Percentiles rank a stretch among this genome's conserved stretches.
These are phyloP conservation scores for Prunus mongolica DNA, from an alignment of 306 rosid species.

Conservation along the genomic window DNA sequence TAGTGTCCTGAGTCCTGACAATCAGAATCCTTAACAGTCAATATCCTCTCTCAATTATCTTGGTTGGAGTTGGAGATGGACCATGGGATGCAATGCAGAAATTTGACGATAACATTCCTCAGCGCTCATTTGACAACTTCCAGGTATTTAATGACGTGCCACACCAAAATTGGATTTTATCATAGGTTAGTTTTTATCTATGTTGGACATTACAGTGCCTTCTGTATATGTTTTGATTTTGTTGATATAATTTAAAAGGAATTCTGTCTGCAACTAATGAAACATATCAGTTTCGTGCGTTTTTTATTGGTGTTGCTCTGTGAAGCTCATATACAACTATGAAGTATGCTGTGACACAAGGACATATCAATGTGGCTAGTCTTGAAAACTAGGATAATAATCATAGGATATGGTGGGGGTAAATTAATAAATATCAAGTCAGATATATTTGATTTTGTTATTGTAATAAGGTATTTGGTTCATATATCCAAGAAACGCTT, in stretches of 20 bases:
- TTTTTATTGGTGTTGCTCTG: not conserved
- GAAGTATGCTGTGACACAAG: not conserved
- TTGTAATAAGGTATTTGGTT: not conserved
- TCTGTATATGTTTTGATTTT: not conserved
- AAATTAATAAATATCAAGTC: not conserved
- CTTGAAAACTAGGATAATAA: not conserved
- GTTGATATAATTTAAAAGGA: not conserved
- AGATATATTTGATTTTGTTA: not conserved
- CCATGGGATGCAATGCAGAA: conserved; percentile 92
- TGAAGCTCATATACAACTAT: not conserved
- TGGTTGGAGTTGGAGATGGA: conserved; percentile 98
- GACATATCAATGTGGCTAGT: not conserved
- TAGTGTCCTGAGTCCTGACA: conserved; percentile 25
- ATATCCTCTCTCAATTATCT: conserved; percentile 82
- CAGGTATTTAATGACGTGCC: conserved; percentile 51
- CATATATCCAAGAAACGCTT: not conserved
- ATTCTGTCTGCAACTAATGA: not conserved
- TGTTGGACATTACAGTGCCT: not conserved
- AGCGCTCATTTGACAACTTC: conserved; percentile 83
- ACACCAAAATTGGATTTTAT: not conserved
- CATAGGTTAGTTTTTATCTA: not conserved
- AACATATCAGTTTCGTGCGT: not conserved
- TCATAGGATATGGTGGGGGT: not conserved
- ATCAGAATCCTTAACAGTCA: conserved; percentile 42
- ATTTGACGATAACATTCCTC: conserved; percentile 84